phyloP scores from a whole-genome alignment of 345 rosid genomes.

The Bruguiera parviflora region DNA sequence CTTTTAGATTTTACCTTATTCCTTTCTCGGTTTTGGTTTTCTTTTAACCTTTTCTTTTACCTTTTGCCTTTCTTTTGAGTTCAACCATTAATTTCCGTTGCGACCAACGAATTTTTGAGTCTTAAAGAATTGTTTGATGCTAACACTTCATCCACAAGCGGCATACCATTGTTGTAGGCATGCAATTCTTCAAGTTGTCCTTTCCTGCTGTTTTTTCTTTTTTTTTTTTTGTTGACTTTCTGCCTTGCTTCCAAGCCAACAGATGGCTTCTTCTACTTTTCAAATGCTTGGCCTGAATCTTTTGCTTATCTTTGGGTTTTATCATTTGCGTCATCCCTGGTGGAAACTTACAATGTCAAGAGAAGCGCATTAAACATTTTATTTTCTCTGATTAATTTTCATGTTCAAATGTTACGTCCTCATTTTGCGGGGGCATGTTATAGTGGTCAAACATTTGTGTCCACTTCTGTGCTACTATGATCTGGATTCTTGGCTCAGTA shows the following conservation, averaged over 20 bases:
- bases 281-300: background rate
- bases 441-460: background rate
- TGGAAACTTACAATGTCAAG: too few species aligned
- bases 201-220: background rate
- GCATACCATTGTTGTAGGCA: too few species aligned
- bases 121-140: too few species aligned
- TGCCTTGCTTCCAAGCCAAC: background rate
- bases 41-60: background rate
- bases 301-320: conserved; percentile 2
- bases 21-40: background rate
- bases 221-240: background rate
- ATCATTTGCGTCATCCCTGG: background rate
- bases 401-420: too few species aligned
- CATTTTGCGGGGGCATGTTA: too few species aligned
- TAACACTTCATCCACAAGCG: too few species aligned
- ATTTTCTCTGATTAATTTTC: too few species aligned
- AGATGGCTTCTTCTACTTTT: conserved; percentile 1
- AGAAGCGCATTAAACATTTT: too few species aligned
- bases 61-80: background rate
- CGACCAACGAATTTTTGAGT: too few species aligned
- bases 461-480: background rate
- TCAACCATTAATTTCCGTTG: too few species aligned
- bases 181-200: background rate
- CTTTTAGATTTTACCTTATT: background rate
- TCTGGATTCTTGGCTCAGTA: background rate